phyloP scores from a whole-genome alignment of 495 filamentous ascomycete species.

The Aspergillus saccharolyticus region DNA sequence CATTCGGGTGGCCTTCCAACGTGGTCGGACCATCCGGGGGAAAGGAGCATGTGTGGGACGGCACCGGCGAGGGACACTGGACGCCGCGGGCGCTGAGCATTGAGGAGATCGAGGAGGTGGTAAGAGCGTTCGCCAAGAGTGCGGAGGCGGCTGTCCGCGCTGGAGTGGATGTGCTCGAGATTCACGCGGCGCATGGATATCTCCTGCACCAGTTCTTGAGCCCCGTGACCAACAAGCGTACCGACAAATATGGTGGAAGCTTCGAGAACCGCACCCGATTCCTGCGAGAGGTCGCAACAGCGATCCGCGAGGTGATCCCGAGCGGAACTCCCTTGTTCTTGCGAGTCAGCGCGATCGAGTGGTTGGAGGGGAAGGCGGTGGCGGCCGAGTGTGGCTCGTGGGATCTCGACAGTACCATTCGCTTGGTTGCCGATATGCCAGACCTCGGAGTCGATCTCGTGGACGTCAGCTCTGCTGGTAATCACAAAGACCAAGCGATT shows the following conservation, averaged over 20 bases:
- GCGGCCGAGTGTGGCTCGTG: constrained; percentile 51
- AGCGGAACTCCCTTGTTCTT: constrained; percentile 58
- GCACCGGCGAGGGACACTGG: constrained; percentile 34
- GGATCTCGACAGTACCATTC: constrained; percentile 57
- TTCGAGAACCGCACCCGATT: constrained; percentile 54
- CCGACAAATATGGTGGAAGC: constrained; percentile 57
- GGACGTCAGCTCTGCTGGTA: constrained; percentile 69
- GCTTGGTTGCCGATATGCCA: constrained; percentile 59
- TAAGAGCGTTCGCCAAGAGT: constrained; percentile 55
- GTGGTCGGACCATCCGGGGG: constrained; percentile 55
- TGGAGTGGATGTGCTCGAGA: constrained; percentile 60
- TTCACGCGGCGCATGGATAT: constrained; percentile 64
- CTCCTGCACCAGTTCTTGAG: constrained; percentile 65
- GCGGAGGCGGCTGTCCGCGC: constrained; percentile 58
- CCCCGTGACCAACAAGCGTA: constrained; percentile 53
- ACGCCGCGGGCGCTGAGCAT: constrained; percentile 36
- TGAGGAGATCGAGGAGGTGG: constrained; percentile 58
- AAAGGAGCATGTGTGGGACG: constrained; percentile 41
- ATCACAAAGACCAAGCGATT: constrained; percentile 56
- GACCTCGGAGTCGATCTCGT: constrained; percentile 66
- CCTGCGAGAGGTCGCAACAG: constrained; percentile 47
- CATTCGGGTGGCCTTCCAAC: constrained; percentile 65
- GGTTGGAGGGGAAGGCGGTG: constrained; percentile 54
- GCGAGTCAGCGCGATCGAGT: constrained; percentile 67
- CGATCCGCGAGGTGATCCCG: constrained; percentile 55